Evolutionary conservation across 192 early-diverging fungal genomes (phyloP).

Genomic region (Linnemannia schmuckeri): DNA sequence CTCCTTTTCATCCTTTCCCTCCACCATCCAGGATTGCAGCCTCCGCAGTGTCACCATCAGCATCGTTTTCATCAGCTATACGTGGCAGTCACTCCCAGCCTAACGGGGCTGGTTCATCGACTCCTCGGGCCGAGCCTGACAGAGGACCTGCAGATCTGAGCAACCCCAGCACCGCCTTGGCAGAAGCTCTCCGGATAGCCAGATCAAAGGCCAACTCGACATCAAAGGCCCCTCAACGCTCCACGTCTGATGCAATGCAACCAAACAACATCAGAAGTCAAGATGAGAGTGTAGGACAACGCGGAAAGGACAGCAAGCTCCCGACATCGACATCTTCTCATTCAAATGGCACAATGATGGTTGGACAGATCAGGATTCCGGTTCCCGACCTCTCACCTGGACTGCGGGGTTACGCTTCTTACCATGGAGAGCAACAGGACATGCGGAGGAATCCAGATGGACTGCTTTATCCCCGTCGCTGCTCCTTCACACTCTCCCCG

Average conservation of each 20-base stretch:
- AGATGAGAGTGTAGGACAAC: not conserved
- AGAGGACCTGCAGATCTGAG: slow-evolving; percentile 31
- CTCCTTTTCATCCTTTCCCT: slow-evolving; percentile 24
- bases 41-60: not conserved
- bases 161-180: slow-evolving; percentile 23
- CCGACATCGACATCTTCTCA: not conserved
- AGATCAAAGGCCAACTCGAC: slow-evolving; percentile 20
- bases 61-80: not conserved
- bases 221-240: not conserved
- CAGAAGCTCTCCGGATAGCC: slow-evolving; percentile 16
- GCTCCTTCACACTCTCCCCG: slow-evolving; percentile 48
- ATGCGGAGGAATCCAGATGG: slow-evolving; percentile 28
- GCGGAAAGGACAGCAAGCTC: not conserved
- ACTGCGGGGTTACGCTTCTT: slow-evolving; percentile 20
- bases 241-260: not conserved
- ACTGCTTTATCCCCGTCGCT: slow-evolving; percentile 25
- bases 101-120: not conserved
- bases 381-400: slow-evolving; percentile 43
- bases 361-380: slow-evolving; percentile 35
- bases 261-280: not conserved
- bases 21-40: not conserved
- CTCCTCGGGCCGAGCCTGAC: slow-evolving; percentile 1
- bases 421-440: slow-evolving; percentile 8
- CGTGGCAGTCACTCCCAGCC: not conserved
- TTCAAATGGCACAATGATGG: slow-evolving; percentile 1